phyloP scores from a whole-genome alignment of 306 rosid species.

The Cucumis melo region DNA sequence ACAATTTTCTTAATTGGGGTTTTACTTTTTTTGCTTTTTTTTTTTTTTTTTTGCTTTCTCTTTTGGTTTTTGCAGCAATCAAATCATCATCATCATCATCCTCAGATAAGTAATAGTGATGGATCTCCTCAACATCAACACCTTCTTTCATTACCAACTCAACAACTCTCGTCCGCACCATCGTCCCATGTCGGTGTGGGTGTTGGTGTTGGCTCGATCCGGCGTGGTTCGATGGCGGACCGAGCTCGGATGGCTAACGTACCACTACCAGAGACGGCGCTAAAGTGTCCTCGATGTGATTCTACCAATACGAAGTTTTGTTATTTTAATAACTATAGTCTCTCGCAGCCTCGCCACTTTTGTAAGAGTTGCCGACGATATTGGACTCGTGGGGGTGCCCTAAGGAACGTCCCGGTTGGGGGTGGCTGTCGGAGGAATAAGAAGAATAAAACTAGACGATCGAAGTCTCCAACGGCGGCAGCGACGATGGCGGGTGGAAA shows the following conservation, averaged over 20 bases:
- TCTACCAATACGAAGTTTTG: slow-evolving; percentile 86
- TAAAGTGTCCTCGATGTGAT: slow-evolving; percentile 91
- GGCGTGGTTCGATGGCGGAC: slow-evolving; percentile 78
- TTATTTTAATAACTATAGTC: slow-evolving; percentile 79
- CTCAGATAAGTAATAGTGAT: background rate
- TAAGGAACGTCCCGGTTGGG: slow-evolving; percentile 80
- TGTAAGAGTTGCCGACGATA: slow-evolving; percentile 89
- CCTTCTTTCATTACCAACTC: slow-evolving; percentile 26
- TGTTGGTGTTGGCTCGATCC: slow-evolving; percentile 19
- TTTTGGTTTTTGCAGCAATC: slow-evolving; percentile 18
- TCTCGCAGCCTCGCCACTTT: slow-evolving; percentile 85
- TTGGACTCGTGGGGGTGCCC: slow-evolving; percentile 89
- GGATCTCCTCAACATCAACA: slow-evolving; percentile 25
- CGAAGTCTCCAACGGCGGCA: slow-evolving; percentile 37
- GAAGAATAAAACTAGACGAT: slow-evolving; percentile 52
- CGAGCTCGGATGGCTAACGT: slow-evolving; percentile 70
- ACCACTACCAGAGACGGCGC: slow-evolving; percentile 64
- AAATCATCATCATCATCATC: slow-evolving; percentile 15
- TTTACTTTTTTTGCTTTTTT: background rate
- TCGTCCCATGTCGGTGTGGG: slow-evolving; percentile 14
- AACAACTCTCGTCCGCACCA: slow-evolving; percentile 2
- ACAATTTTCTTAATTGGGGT: background rate
- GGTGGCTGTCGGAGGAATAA: slow-evolving; percentile 91
- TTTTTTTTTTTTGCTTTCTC: background rate
- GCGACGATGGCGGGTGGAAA: background rate